Conservation (phyloP, 352 stramenopile genomes). For the Globisporangium canariense region DNA sequence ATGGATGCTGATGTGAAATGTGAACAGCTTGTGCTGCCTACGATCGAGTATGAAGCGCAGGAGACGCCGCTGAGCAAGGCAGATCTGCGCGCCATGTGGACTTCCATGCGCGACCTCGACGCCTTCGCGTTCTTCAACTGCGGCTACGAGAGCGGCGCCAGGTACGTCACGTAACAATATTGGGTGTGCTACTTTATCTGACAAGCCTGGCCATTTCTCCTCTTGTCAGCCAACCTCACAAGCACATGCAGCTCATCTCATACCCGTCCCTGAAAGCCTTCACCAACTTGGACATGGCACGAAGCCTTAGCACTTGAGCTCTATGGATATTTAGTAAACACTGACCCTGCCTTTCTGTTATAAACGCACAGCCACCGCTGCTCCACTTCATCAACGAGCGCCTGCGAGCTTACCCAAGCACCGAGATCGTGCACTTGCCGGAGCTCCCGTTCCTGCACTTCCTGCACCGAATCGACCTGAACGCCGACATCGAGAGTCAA, state of each 20-base stretch:
- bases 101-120: constrained; percentile 60
- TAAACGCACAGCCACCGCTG: constrained; percentile 47
- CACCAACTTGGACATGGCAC: constrained; percentile 57
- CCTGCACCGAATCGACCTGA: constrained; percentile 54
- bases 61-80: constrained; percentile 41
- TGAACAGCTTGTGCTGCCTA: constrained; percentile 55
- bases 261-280: constrained; percentile 67
- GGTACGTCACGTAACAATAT: constrained; percentile 23
- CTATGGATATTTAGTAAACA: neutral
- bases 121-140: constrained; percentile 86
- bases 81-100: constrained; percentile 74
- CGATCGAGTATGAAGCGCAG: constrained; percentile 67
- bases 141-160: constrained; percentile 75
- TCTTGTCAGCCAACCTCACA: constrained; percentile 57
- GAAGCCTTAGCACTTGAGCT: neutral
- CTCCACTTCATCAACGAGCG: constrained; percentile 69
- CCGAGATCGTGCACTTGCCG: constrained; percentile 44
- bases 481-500: constrained; percentile 33
- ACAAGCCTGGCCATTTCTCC: neutral
- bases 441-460: constrained; percentile 77
- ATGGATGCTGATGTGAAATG: neutral
- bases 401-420: constrained; percentile 28
- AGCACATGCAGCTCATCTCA: constrained; percentile 87
- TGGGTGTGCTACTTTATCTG: too few relatives aligned
- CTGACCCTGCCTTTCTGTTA: too few relatives aligned